Evolutionary conservation across 495 filamentous ascomycete genomes (phyloP).

Genomic region (Xylaria telfairii): DNA sequence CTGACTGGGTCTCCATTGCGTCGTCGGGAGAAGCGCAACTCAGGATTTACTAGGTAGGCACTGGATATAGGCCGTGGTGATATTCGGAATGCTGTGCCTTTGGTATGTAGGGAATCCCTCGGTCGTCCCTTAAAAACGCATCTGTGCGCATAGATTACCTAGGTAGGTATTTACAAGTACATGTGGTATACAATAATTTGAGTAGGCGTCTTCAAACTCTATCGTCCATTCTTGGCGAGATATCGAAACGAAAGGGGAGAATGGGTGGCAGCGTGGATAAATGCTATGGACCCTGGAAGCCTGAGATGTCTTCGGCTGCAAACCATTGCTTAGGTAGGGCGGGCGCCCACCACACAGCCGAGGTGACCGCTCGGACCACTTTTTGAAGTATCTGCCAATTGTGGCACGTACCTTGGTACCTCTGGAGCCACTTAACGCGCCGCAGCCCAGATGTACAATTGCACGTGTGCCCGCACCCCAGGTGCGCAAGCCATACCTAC

Average conservation of each 20-base stretch:
- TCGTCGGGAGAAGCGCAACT: neutral
- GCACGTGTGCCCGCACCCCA: constrained; percentile 14
- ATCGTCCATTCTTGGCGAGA: neutral
- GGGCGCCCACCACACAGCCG: neutral
- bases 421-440: constrained; percentile 7
- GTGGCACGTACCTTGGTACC: neutral
- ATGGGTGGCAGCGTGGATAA: neutral
- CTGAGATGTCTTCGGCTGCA: constrained; percentile 3
- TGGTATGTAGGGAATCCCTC: neutral
- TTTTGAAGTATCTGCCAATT: neutral
- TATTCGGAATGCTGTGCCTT: neutral
- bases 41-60: neutral
- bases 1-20: constrained; percentile 20
- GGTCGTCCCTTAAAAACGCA: neutral
- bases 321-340: neutral
- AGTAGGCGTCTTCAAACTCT: neutral
- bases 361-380: constrained; percentile 3
- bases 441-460: neutral
- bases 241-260: neutral
- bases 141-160: neutral
- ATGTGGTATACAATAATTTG: neutral
- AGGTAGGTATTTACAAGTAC: neutral
- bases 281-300: neutral
- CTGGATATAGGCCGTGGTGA: neutral
- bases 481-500: neutral